Evolutionary conservation across 768 basidiomycete genomes (phyloP).

Genomic region (Serendipita sp.): DNA sequence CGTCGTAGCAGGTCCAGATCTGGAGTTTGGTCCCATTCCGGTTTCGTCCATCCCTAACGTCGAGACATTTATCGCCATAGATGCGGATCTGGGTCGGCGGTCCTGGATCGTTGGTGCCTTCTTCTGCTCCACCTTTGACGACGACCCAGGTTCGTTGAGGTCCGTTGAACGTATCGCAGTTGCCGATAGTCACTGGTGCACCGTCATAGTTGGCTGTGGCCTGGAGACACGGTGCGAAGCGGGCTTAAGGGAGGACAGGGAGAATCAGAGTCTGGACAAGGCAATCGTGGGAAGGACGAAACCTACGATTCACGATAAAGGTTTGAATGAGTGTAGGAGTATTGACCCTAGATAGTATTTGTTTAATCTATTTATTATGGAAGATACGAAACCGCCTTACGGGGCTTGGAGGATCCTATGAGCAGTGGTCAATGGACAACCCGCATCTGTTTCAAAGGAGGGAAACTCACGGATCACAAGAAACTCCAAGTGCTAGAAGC

Average conservation of each 20-base stretch:
- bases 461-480: neutral
- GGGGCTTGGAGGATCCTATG: neutral
- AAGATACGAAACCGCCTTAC: neutral
- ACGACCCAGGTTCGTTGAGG: neutral
- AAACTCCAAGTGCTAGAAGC: neutral
- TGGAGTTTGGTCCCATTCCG: neutral
- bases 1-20: constrained; percentile 1
- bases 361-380: neutral
- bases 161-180: neutral
- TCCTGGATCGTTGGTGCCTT: neutral
- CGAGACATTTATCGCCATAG: neutral
- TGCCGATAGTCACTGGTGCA: neutral
- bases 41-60: neutral
- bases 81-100: neutral
- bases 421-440: neutral
- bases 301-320: neutral
- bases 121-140: neutral
- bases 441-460: neutral
- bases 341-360: neutral
- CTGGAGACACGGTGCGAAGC: neutral
- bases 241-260: neutral
- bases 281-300: neutral
- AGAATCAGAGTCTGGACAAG: too few species aligned
- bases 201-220: neutral
- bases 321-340: neutral